Evolutionary conservation across 2,329 filamentous ascomycete genomes (phyloP).

Genomic region (Lecanosticta acicola): DNA sequence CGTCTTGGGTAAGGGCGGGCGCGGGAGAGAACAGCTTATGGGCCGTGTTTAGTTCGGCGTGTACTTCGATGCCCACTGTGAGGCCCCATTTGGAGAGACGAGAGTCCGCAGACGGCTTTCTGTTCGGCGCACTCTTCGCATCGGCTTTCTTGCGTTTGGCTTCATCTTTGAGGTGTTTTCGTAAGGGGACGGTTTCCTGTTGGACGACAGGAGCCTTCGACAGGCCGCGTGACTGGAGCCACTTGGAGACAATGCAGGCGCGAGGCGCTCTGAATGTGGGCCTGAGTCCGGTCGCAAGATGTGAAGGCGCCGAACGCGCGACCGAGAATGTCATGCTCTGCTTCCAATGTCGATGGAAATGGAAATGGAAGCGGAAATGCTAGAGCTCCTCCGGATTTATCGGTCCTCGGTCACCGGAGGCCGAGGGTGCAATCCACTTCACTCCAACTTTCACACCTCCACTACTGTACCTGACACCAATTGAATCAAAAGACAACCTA

Average conservation of each 20-base stretch:
- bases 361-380: not conserved
- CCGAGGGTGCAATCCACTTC: too few relatives aligned
- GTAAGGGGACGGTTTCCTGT: slow-evolving; percentile 32
- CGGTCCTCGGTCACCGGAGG: too few relatives aligned
- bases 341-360: not conserved
- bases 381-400: not conserved
- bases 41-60: slow-evolving; percentile 86
- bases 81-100: slow-evolving; percentile 68
- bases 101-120: slow-evolving; percentile 15
- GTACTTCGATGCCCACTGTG: slow-evolving; percentile 94
- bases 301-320: not conserved
- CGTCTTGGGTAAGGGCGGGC: slow-evolving; percentile 31
- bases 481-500: too few relatives aligned
- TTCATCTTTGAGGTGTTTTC: slow-evolving; percentile 40
- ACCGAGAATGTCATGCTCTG: not conserved
- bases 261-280: slow-evolving; percentile 14
- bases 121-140: slow-evolving; percentile 4
- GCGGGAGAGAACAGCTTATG: slow-evolving; percentile 80
- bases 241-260: slow-evolving; percentile 28
- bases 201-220: slow-evolving; percentile 12
- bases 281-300: not conserved
- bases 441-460: too few relatives aligned
- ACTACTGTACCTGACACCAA: too few relatives aligned
- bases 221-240: slow-evolving; percentile 26
- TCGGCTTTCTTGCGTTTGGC: slow-evolving; percentile 28